Base-by-base conservation (phyloP, 2,329 filamentous ascomycete species). In the Trichoderma atroviride region DNA sequence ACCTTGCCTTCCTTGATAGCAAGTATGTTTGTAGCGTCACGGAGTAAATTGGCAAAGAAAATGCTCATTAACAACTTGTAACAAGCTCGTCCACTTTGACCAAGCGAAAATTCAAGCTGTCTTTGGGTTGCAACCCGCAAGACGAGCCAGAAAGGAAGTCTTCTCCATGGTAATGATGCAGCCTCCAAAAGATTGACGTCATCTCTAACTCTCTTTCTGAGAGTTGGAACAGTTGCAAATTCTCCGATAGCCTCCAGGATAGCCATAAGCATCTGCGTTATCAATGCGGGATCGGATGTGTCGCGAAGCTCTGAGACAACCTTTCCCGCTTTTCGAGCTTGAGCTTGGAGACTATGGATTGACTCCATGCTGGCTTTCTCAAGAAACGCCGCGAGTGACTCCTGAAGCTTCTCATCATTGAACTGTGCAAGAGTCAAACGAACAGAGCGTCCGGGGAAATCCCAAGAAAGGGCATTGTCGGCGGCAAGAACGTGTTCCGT, bases 191-290 rank as follows among this genome's bases (percentile, higher is more conserved):
- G 56, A 19, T 69, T 69, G 1, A 71, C 67, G 16, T 71, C 88
- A 61, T 92, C 90, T 0, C 87, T 82, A 0, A 91, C 83, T 2
- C 85, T 81, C 74, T 92, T 92, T 0, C 79, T 79, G 1, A 91
- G 74, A 0, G 80, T 29, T 0, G 78, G 72, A 0, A 83, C 77
- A 85, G 80, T 19, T 1, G 16, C 27, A 4, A 33, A 56, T 19
- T 43, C 24, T 0, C 69, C 69, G 2, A 71, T 24, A 3, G 60
- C 67, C 16, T 71, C 69, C 7, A 71, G 14, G 5, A 71, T 27
- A 4, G 19, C n/a, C 50, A 71, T 57, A 1, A 71, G 31, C 69
- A 71, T 62, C 22, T 71, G 35, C 2, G 67, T 37, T 19, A 71
- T 66, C 1, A 71, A 14, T 5, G 55, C 35, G 1, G 67, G 69